Evolutionary conservation across 2,329 filamentous ascomycete species (phyloP), one percentile per base, ranked within the genome.

Genomic region (Ophiostoma sp.): DNA sequence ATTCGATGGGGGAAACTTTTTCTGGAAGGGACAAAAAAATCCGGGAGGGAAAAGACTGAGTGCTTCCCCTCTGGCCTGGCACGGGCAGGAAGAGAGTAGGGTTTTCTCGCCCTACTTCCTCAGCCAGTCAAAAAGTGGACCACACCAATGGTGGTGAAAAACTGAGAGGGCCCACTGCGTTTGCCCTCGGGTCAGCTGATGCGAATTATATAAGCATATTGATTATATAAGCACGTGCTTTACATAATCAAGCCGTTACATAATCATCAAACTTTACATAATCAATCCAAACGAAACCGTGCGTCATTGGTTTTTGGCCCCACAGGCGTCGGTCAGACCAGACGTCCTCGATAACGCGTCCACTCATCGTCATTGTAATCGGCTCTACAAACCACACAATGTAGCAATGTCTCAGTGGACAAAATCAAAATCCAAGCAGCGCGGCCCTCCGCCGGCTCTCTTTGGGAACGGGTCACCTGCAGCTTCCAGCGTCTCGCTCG

Each of bases 391-490:
- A 65, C 65, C 36, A 70, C 67, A 69, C 67, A 68, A 75, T 75
- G 74, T 74, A 74, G 71, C 71, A 74, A 82, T 83, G 80, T 79
- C 80, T 74, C 78, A 80, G 73, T 78, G 78, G 72, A 74, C 77
- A 39, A 81, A 82, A 76, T 80, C 83, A 68, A 85, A 87, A 75
- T 78, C 77, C 73, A 80, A 80, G 70, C 78, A 80, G 76, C 82
- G 84, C 69, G 83, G 84, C 52, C 84, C 84, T 67, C 92, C 92
- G 31, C 92, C 93, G 0, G 84, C 89, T 2, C 86, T 96, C 67
- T 96, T 96, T 79, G 86, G 93, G 70, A 91, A 91, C 57, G 91
- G 92, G 20, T 96, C 92, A 7, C 90, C 88, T 74, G 89, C 93
- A 80, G 87, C 89, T 71, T 91, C 90, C 48, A 86, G 88, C 81